Evolutionary conservation across 768 basidiomycete genomes (phyloP).

Genomic region (Amanita pseudoporphyria): DNA sequence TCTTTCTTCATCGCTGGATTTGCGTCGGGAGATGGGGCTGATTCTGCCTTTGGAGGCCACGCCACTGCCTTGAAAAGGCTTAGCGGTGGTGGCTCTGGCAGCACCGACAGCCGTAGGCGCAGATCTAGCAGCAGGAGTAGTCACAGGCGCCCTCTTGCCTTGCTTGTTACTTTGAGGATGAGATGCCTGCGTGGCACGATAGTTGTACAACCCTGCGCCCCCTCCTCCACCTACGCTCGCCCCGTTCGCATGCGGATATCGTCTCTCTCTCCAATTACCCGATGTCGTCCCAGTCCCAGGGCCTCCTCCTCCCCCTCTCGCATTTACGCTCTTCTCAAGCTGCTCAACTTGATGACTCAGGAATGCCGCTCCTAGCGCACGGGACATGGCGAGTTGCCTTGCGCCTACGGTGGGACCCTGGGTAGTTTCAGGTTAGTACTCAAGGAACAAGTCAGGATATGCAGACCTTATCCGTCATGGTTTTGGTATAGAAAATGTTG

Average conservation of each 20-base stretch:
- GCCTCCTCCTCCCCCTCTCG: slow-evolving; percentile 5
- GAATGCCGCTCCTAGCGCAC: slow-evolving; percentile 80
- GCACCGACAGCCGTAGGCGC: background rate
- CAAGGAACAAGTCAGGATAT: too few species aligned
- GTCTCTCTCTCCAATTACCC: slow-evolving; percentile 54
- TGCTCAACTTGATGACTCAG: slow-evolving; percentile 84
- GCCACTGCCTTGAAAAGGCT: slow-evolving; percentile 6
- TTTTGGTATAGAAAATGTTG: background rate
- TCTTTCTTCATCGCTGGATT: slow-evolving; percentile 22
- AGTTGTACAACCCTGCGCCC: background rate
- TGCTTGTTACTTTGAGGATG: background rate
- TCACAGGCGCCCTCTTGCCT: too few species aligned
- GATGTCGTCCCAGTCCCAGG: slow-evolving; percentile 19
- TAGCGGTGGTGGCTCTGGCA: background rate
- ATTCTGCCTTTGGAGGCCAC: slow-evolving; percentile 5
- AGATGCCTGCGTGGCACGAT: background rate
- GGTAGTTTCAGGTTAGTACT: background rate
- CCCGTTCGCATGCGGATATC: slow-evolving; percentile 7
- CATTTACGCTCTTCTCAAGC: slow-evolving; percentile 66
- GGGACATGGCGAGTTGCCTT: slow-evolving; percentile 74
- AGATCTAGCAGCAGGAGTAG: background rate
- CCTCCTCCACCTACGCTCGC: slow-evolving; percentile 3
- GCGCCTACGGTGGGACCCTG: slow-evolving; percentile 11
- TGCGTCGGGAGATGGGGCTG: slow-evolving; percentile 16
- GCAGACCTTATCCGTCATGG: background rate